These are phyloP conservation scores for Daldinia sp. DNA, from an alignment of 2,329 filamentous ascomycete species.

Conservation along the genomic window DNA sequence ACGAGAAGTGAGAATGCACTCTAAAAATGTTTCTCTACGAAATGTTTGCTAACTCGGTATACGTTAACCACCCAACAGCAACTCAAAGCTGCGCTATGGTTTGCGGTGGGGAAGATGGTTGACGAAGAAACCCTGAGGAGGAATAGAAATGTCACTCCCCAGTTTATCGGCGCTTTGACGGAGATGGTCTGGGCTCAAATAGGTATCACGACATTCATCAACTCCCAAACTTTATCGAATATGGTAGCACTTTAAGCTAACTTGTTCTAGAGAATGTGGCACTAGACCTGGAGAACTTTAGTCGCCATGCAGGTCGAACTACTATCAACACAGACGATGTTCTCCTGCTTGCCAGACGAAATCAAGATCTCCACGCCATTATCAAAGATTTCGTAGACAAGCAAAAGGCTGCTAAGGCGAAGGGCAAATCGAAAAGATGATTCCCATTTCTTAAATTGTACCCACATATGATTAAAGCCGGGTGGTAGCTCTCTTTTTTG, in stretches of 20 bases:
- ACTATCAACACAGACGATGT: constrained; percentile 90
- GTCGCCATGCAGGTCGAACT: constrained; percentile 81
- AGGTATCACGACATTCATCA: constrained; percentile 63
- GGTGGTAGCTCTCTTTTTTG: neutral
- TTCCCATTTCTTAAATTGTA: too few species aligned
- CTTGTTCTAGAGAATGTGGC: constrained; percentile 64
- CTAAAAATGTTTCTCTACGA: neutral
- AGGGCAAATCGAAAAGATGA: constrained; percentile 52
- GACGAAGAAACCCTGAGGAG: constrained; percentile 82
- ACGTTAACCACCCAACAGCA: constrained; percentile 62
- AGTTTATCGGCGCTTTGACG: constrained; percentile 84
- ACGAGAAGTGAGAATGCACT: constrained; percentile 46
- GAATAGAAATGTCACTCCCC: constrained; percentile 87
- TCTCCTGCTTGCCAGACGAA: constrained; percentile 85
- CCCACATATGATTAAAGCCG: neutral
- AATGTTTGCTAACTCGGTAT: constrained; percentile 19
- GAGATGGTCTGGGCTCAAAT: constrained; percentile 82
- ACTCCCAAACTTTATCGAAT: neutral
- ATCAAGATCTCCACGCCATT: constrained; percentile 84
- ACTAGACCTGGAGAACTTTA: constrained; percentile 67
- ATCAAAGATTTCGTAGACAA: constrained; percentile 76
- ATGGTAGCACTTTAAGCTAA: constrained; percentile 18
- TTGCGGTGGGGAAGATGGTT: constrained; percentile 85
- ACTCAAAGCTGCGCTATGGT: constrained; percentile 88
- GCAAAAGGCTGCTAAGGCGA: constrained; percentile 62